Conservation (phyloP, 192 early-diverging fungal species). For the Backusella morwellensis region DNA sequence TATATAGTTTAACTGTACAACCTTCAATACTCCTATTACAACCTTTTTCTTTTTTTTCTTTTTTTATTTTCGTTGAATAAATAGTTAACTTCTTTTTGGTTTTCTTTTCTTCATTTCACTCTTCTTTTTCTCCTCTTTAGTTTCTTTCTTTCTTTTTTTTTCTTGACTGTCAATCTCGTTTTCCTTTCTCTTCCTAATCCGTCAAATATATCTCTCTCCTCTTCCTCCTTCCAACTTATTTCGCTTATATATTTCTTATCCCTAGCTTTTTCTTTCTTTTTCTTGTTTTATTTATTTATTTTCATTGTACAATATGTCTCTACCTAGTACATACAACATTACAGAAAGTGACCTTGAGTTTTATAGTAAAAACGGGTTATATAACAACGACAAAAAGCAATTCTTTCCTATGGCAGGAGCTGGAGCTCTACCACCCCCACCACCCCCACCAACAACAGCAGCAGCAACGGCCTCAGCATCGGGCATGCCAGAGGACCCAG, state of each 20-base stretch:
- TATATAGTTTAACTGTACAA: not conserved
- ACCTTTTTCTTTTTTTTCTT: not conserved
- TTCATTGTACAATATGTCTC: not conserved
- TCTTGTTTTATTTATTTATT: slow-evolving; percentile 11
- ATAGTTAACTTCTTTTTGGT: too few relatives aligned
- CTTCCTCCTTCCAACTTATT: not conserved
- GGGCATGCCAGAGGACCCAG: not conserved
- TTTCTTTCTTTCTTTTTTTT: not conserved
- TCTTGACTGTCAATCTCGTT: not conserved
- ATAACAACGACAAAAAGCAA: not conserved
- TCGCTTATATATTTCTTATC: not conserved
- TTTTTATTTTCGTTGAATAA: slow-evolving; percentile 4
- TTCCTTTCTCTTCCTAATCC: not conserved
- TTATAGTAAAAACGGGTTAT: not conserved
- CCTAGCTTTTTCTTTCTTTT: slow-evolving; percentile 16
- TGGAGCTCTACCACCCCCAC: not conserved
- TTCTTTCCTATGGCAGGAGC: not conserved
- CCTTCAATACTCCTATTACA: not conserved
- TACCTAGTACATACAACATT: not conserved
- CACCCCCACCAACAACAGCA: not conserved
- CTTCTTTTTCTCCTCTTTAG: too few relatives aligned
- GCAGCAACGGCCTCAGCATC: not conserved
- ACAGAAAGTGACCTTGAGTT: not conserved
- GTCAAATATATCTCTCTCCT: not conserved
- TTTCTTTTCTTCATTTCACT: not conserved